A percentile compares a stretch with the other conserved stretches of the same genome.
Evolutionary conservation across 2,329 filamentous ascomycete genomes (phyloP).

Genomic region (Zasmidium cellare): DNA sequence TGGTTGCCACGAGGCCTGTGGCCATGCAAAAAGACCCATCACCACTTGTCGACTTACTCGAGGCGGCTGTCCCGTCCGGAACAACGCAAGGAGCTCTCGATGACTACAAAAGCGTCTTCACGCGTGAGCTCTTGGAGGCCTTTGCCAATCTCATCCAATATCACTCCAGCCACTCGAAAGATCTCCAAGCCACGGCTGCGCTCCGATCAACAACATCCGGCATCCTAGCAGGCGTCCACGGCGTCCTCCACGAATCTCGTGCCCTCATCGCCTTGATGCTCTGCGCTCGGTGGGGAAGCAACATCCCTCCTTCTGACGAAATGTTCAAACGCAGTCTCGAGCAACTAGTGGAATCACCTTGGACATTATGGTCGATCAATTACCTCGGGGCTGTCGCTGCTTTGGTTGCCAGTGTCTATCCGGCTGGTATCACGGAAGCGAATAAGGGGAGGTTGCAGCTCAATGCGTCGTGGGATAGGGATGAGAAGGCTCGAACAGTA

Average conservation of each 20-base stretch:
- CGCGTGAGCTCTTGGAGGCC: slow-evolving; percentile 50
- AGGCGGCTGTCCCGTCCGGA: slow-evolving; percentile 45
- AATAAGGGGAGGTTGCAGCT: slow-evolving; percentile 44
- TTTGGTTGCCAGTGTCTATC: slow-evolving; percentile 61
- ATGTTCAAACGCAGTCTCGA: slow-evolving; percentile 56
- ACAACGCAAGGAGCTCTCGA: slow-evolving; percentile 20
- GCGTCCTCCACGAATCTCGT: slow-evolving; percentile 70
- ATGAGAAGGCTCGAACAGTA: slow-evolving; percentile 44
- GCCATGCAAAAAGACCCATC: slow-evolving; percentile 48
- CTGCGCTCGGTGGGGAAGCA: slow-evolving; percentile 72
- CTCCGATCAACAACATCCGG: slow-evolving; percentile 72
- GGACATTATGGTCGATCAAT: slow-evolving; percentile 64
- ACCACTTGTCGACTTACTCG: slow-evolving; percentile 51
- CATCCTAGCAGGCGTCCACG: slow-evolving; percentile 66
- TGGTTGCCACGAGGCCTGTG: slow-evolving; percentile 59
- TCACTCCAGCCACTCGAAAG: slow-evolving; percentile 45
- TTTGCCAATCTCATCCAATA: slow-evolving; percentile 61
- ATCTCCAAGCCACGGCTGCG: slow-evolving; percentile 61
- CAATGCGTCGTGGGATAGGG: slow-evolving; percentile 43
- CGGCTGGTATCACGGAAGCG: slow-evolving; percentile 52
- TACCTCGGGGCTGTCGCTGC: slow-evolving; percentile 63
- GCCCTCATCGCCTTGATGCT: slow-evolving; percentile 70
- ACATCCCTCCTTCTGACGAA: slow-evolving; percentile 59
- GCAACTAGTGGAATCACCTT: slow-evolving; percentile 51
- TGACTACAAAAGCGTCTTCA: slow-evolving; percentile 45